phyloP scores from a whole-genome alignment of 2,329 filamentous ascomycete genomes.

The Aspergillaceae sp. region DNA sequence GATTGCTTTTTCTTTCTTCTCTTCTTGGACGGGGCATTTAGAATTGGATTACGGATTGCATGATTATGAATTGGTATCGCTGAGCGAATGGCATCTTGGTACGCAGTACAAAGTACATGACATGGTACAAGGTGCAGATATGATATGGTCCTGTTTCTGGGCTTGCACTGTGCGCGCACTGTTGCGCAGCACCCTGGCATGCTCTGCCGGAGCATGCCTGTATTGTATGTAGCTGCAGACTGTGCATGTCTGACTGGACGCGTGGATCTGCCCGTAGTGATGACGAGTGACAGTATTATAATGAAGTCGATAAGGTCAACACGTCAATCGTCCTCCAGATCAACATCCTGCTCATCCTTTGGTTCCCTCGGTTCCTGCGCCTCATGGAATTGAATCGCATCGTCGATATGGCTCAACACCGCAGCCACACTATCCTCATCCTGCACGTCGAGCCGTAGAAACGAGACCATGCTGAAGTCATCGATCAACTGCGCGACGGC shows the following conservation, averaged over 20 bases:
- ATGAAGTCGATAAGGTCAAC: background rate
- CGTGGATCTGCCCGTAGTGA: background rate
- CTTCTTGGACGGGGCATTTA: background rate
- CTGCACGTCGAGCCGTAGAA: slow-evolving; percentile 78
- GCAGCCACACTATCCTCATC: slow-evolving; percentile 83
- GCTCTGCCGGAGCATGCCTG: too few relatives aligned
- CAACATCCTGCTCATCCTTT: slow-evolving; percentile 53
- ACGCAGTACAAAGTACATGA: background rate
- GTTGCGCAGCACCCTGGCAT: too few relatives aligned
- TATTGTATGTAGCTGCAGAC: background rate
- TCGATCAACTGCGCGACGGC: slow-evolving; percentile 89
- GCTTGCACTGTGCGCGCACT: too few relatives aligned
- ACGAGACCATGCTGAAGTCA: slow-evolving; percentile 96
- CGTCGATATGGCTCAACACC: slow-evolving; percentile 85
- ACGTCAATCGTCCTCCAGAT: slow-evolving; percentile 34
- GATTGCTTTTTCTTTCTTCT: too few relatives aligned
- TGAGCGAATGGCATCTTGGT: background rate
- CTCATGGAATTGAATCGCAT: slow-evolving; percentile 88
- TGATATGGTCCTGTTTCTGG: too few relatives aligned
- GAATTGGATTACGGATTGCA: background rate
- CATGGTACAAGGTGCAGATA: too few relatives aligned
- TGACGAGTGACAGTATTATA: too few relatives aligned
- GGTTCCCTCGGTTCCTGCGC: slow-evolving; percentile 85
- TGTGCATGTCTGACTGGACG: background rate
- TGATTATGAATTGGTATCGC: background rate